Percentiles rank a stretch among this genome's conserved stretches.
These are phyloP conservation scores for Diospyros lotus DNA, from an alignment of 148 eudicot genomes.

Conservation along the genomic window DNA sequence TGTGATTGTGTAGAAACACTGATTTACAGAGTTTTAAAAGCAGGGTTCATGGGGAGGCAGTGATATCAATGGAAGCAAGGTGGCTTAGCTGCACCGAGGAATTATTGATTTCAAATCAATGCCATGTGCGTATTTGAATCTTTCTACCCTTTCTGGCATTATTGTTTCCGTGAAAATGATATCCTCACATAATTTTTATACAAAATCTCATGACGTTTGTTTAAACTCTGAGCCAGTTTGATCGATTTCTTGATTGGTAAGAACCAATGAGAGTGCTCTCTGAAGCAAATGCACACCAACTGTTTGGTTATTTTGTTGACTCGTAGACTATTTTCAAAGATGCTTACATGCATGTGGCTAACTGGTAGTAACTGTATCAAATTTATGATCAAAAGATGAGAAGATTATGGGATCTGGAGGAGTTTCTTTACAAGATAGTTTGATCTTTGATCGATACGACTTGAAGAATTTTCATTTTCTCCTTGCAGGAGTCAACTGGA, in stretches of 20 bases:
- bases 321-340: too few relatives aligned
- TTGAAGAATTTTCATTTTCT: background rate
- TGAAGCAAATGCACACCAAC: background rate
- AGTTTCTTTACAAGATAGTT: too few relatives aligned
- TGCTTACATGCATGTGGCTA: too few relatives aligned
- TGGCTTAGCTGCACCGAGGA: constrained; percentile 38
- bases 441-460: background rate
- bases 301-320: background rate
- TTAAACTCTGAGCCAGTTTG: too few relatives aligned
- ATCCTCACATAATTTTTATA: too few relatives aligned
- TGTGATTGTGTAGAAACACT: background rate
- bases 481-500: constrained; percentile 42
- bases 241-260: background rate
- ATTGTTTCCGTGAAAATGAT: background rate
- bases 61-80: constrained; percentile 49
- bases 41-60: constrained; percentile 86
- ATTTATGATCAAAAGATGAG: too few relatives aligned
- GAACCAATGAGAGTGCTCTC: background rate
- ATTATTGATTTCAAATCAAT: constrained; percentile 31
- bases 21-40: background rate
- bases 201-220: too few relatives aligned
- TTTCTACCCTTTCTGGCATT: background rate
- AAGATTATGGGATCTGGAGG: too few relatives aligned
- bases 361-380: too few relatives aligned
- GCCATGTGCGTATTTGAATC: constrained; percentile 25